Base-by-base conservation (phyloP, 1,284 basidiomycete species). In the Ceratobasidium sp. region DNA sequence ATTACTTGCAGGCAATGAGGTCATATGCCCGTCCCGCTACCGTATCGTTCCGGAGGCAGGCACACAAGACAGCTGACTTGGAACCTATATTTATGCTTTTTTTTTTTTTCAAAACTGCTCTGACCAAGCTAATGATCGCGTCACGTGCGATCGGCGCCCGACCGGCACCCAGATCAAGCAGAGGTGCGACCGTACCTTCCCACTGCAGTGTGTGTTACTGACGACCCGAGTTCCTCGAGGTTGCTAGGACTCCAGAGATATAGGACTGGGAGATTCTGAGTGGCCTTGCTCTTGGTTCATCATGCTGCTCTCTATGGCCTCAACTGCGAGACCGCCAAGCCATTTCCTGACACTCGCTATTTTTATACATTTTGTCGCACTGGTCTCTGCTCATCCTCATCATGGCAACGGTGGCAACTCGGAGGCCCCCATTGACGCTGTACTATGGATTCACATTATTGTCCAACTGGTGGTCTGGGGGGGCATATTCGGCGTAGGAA, bases 401-500 rank as follows among this genome's bases (percentile, higher is more conserved):
- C 62, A 67, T 38, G 62, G 62, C 25, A 34, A 54, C 34, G 54
- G 68, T 32, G 91, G 90, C 74, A 82, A 88, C 73, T 75, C 80
- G 6, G 82, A 82, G 56, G 86, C 85, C n/a, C 89, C 92, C 0
- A 83, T 92, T 31, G 92, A 94, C 78, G 78, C 85, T 25, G 84
- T 92, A 47, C 84, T 94, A 40, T 92, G 87, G 84, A 83, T 93
- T 27, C 92, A 95, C 76, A 93, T 94, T 70, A 79, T 82, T 38
- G 77, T 94, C 13, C 92, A 94, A 75, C 85, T 84, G 1, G 76
- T 85, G 8, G 86, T 93, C 5, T 95, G 93, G 93, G 91, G 89
- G 1, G 77, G 94, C 12, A 76, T 94, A 22, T 95, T 94, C 76
- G 93, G 93, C 0, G 82, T 89, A 7, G 93, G 93, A 27, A 94